These are phyloP conservation scores for Diutina ranongensis DNA, from an alignment of 1,139 yeast species.

Conservation along the genomic window DNA sequence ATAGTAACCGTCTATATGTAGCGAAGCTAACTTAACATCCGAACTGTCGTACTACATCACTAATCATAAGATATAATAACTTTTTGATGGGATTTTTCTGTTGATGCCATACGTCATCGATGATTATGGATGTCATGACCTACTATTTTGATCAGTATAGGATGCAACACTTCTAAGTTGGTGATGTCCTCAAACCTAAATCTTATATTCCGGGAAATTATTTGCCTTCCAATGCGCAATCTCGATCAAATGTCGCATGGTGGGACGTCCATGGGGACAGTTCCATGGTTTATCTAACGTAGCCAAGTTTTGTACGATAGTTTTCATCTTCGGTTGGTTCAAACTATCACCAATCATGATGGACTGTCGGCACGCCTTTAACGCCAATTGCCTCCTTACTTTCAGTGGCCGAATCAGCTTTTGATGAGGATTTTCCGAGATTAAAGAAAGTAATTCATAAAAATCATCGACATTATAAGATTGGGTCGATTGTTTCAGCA, in stretches of 20 bases:
- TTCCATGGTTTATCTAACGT: conserved; percentile 90
- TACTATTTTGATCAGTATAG: not conserved
- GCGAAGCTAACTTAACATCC: too few relatives aligned
- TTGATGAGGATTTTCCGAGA: conserved; percentile 9
- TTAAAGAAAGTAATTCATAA: conserved; percentile 52
- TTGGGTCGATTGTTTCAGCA: conserved; percentile 47
- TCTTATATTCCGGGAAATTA: not conserved
- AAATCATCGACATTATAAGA: conserved; percentile 56
- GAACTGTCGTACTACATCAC: too few relatives aligned
- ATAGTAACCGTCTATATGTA: too few relatives aligned
- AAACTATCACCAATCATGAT: conserved; percentile 87
- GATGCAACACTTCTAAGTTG: too few relatives aligned
- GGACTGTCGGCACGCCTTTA: conserved; percentile 89
- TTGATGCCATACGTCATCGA: too few relatives aligned
- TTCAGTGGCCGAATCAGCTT: conserved; percentile 52
- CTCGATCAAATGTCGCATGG: conserved; percentile 66
- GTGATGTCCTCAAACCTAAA: not conserved
- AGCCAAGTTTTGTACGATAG: conserved; percentile 58
- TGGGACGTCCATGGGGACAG: conserved; percentile 98
- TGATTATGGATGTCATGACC: not conserved
- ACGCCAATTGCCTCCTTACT: conserved; percentile 73
- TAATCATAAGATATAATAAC: too few relatives aligned
- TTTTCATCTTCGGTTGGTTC: conserved; percentile 44
- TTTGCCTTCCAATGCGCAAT: not conserved
- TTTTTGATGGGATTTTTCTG: too few relatives aligned